Base-by-base conservation (phyloP, 176 grass and related monocot genomes). In the Juncus inflexus region DNA sequence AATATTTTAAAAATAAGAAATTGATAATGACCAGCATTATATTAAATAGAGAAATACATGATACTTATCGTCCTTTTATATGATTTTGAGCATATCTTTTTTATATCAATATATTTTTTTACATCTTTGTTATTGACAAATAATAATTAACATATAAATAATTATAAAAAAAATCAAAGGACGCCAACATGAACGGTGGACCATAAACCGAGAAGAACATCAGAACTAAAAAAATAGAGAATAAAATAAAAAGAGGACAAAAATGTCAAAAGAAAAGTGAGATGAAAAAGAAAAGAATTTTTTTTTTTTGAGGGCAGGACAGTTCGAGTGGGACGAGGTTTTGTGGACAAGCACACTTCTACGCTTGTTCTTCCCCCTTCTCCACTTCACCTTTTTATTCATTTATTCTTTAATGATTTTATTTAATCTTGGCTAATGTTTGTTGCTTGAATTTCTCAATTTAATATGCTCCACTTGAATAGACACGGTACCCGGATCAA, bases 291-390 rank as follows among this genome's bases (percentile, higher is more conserved):
- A 7, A 12, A 54, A 3, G 60, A 69, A 77, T 39, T n/a, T n/a
- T n/a, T n/a, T n/a, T n/a, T n/a, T n/a, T n/a, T n/a, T 70, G 43
- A 4, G 49, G 40, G 7, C 12, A 45, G 39, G 40, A 14, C 5
- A 53, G 11, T 78, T 80, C 60, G 74, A 69, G 64, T n/a, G 50
- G n/a, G 60, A 68, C 74, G 75, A 86, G 79, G 86, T 78, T 83
- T 77, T 70, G 87, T 90, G 87, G 83, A 61, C 79, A 79, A 8
- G 37, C 62, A 74, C 59, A 15, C 5, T 62, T 40, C 69, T 35
- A 63, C 68, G 63, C 82, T 37, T 9, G 35, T 52, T 36, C 65
- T 52, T 52, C 50, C 36, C 65, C 9, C 52, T 28, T 53, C 4
- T 52, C 16, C 28, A 36, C n/a, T 38, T 51, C 47, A 35, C 51